Conservation (phyloP, 163 green algal species). For the Coccomyxa subellipsoidea region DNA sequence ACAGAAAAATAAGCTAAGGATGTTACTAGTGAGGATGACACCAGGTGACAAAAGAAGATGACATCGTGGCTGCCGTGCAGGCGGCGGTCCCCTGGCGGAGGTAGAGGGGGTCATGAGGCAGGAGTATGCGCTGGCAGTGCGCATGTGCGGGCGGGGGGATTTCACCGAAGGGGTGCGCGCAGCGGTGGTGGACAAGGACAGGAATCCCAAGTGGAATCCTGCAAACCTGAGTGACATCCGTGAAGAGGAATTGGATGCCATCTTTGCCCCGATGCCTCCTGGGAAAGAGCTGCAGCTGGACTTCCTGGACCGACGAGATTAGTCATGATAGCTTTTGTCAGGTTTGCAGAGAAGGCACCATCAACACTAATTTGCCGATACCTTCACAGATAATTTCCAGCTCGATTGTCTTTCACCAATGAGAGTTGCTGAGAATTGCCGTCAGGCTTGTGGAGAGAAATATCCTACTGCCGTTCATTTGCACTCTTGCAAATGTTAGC, state of each 20-base stretch:
- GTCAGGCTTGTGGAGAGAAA: too few relatives aligned
- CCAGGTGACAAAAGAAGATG: background rate
- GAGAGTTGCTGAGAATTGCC: too few relatives aligned
- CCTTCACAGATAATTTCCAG: too few relatives aligned
- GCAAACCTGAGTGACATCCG: constrained; percentile 6
- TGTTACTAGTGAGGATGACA: too few relatives aligned
- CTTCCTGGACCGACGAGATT: background rate
- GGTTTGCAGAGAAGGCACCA: too few relatives aligned
- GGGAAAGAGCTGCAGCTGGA: background rate
- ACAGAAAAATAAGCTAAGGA: too few relatives aligned
- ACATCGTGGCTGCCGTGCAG: background rate
- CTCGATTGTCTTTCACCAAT: too few relatives aligned
- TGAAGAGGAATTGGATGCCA: background rate
- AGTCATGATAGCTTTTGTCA: too few relatives aligned
- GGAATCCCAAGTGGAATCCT: constrained; percentile 48
- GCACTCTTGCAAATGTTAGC: too few relatives aligned
- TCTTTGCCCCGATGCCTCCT: constrained; percentile 10
- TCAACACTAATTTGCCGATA: too few relatives aligned
- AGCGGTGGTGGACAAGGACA: constrained; percentile 61
- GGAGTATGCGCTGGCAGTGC: constrained; percentile 51
- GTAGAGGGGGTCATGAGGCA: constrained; percentile 41
- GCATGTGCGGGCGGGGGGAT: constrained; percentile 35
- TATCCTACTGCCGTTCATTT: too few relatives aligned
- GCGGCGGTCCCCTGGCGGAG: background rate
- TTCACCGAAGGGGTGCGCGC: constrained; percentile 66